phyloP scores from a whole-genome alignment of 306 rosid genomes.

The Pyrus pyrifolia region DNA sequence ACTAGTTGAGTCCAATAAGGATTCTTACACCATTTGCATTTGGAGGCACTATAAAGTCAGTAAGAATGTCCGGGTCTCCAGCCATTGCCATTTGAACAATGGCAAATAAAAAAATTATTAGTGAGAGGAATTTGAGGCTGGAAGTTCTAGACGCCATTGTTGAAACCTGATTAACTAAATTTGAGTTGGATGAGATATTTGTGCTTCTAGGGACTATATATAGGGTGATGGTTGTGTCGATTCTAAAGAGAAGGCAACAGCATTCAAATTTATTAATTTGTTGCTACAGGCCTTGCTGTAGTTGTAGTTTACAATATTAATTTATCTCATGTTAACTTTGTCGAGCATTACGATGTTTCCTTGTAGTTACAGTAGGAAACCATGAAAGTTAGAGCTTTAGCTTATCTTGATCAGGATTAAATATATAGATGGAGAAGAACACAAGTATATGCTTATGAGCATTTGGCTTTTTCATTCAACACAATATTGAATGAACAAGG shows the following conservation, averaged over 20 bases:
- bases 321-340: no score
- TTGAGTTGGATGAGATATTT: neutral
- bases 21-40: neutral
- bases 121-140: neutral
- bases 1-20: no score
- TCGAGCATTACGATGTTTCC: neutral
- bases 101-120: conserved; percentile 9
- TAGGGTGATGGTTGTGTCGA: neutral
- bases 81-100: conserved; percentile 18
- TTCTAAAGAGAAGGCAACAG: neutral
- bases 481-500: no score
- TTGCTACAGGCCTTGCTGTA: neutral
- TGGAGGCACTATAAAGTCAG: conserved; percentile 27
- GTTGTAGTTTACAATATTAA: neutral
- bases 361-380: neutral
- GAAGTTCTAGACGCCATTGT: neutral
- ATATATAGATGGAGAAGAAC: neutral
- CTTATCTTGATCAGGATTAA: neutral
- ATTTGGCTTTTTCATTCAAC: neutral
- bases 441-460: neutral
- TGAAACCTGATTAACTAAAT: neutral
- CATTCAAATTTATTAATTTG: neutral
- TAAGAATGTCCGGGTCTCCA: conserved; percentile 26
- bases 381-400: neutral
- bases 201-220: neutral